A percentile compares a stretch with the other conserved stretches of the same genome.
Evolutionary conservation across 108 stramenopile genomes (phyloP).

Genomic region (Cyclotella sp.): DNA sequence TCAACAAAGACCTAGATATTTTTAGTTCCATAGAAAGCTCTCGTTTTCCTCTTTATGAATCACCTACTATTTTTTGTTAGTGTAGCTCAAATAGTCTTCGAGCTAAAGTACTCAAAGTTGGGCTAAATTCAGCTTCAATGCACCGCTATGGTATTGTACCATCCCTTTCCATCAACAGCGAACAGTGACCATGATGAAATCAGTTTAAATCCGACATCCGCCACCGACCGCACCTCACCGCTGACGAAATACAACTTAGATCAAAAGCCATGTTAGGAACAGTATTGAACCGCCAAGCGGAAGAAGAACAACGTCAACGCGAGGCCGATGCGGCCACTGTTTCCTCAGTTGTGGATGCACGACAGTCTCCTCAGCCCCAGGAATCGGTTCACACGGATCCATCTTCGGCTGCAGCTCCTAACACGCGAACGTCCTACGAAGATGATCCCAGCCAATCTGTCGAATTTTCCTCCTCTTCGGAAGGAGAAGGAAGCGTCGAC

Average conservation of each 20-base stretch:
- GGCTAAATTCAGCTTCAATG: too few relatives aligned
- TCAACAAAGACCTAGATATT: too few relatives aligned
- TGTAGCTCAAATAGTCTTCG: too few relatives aligned
- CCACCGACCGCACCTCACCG: neutral
- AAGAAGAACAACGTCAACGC: slow-evolving; percentile 47
- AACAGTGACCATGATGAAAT: neutral
- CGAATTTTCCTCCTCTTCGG: slow-evolving; percentile 13
- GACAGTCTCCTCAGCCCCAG: neutral
- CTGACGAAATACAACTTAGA: neutral
- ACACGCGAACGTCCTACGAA: slow-evolving; percentile 5
- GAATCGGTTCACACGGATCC: neutral
- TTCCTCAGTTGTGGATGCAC: neutral
- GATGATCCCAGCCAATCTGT: slow-evolving; percentile 6
- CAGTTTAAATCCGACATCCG: neutral
- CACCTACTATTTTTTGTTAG: too few relatives aligned
- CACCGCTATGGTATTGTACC: neutral
- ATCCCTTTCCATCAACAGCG: neutral
- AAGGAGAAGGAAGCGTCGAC: neutral
- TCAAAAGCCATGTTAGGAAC: slow-evolving; percentile 31
- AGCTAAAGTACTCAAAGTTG: too few relatives aligned
- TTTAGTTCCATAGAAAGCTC: too few relatives aligned
- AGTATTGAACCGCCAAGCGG: slow-evolving; percentile 34
- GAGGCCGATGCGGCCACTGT: slow-evolving; percentile 10
- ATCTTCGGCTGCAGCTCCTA: neutral
- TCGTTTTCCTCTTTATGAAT: too few relatives aligned